Conservation (phyloP, 768 basidiomycete genomes). For the Phaffia tasmanica region DNA sequence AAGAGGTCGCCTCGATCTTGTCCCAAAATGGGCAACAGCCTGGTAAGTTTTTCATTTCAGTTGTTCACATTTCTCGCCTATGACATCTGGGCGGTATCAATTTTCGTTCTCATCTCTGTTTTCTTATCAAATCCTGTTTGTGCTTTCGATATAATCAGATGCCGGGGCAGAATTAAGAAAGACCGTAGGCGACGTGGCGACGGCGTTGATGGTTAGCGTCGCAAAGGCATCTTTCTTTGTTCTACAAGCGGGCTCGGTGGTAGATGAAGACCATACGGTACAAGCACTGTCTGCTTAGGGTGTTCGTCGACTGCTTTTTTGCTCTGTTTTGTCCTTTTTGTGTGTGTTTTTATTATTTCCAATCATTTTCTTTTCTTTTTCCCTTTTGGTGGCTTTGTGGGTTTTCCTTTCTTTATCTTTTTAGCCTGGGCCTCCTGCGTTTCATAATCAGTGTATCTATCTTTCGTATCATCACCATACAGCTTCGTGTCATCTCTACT, state of each 20-base stretch:
- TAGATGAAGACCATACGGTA: not conserved
- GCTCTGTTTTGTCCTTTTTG: too few species aligned
- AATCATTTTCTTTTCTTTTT: not conserved
- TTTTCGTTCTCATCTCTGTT: not conserved
- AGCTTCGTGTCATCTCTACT: too few species aligned
- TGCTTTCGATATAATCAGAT: not conserved
- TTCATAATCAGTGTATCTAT: too few species aligned
- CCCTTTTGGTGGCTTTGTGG: not conserved
- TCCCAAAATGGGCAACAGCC: conserved; percentile 43
- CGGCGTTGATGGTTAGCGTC: conserved; percentile 56
- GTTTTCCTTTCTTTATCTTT: too few species aligned
- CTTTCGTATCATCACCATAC: too few species aligned
- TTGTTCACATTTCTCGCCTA: not conserved
- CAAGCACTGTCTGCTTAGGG: not conserved
- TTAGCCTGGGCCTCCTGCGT: too few species aligned
- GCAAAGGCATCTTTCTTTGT: conserved; percentile 35
- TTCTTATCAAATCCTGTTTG: not conserved
- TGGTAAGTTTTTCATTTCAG: too few species aligned
- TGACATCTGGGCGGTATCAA: conserved; percentile 8
- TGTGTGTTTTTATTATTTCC: not conserved
- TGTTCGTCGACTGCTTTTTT: not conserved
- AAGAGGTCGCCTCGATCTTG: conserved; percentile 56
- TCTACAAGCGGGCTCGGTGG: conserved; percentile 34
- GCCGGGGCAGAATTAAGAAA: conserved; percentile 50
- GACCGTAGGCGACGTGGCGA: conserved; percentile 75